Evolutionary conservation across 2,329 filamentous ascomycete species (phyloP), one percentile per base, ranked within the genome.

Genomic region (Beauveria scarabaeidicola): DNA sequence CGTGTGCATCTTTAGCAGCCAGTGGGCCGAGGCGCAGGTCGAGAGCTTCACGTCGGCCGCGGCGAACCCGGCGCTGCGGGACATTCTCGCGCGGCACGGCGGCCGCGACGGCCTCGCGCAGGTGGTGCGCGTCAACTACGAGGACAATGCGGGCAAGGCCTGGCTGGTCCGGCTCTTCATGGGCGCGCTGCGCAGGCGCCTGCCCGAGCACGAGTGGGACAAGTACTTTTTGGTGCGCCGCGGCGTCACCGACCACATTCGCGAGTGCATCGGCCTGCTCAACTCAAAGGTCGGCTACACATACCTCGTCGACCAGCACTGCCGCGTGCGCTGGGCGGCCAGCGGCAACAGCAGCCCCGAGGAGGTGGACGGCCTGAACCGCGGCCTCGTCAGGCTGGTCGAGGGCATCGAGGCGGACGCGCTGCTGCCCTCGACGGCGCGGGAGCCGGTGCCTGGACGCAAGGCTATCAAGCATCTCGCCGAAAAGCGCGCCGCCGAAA

Each of bases 211-310:
- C 59, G 78, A 85, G 63, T 84, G 83, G 80, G 75, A 74, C 52
- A 77, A 77, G 66, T 88, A 88, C 70, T 85, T 88, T 64, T 67
- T 87, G 36, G 80, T 88, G 21, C 75, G 76, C 55, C 78, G 74
- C 62, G 84, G 82, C 43, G 69, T 88, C 56, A 80, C 81, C 0
- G 81, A 85, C 57, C 78, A 84, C 59, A 82, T 87, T 59, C 78
- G 81, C 56, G 84, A 87, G 71, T 77, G 75, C 43, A 83, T 88
- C 62, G 86, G 85, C 11, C 66, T 96, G 70, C 76, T 96, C 69
- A 99, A 99, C 74, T 86, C 85, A 65, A 95, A 92, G 74, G 93
- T 97, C 38, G 93, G 92, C 41, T 97, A 97, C 75, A 88, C 92
- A 5, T 99, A 96, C 73, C 79, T 99, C 52, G 79, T 99, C 61